A percentile compares a stretch with the other conserved stretches of the same genome.
Evolutionary conservation across 768 basidiomycete genomes (phyloP).

Genomic region (Lyophyllum shimeji): DNA sequence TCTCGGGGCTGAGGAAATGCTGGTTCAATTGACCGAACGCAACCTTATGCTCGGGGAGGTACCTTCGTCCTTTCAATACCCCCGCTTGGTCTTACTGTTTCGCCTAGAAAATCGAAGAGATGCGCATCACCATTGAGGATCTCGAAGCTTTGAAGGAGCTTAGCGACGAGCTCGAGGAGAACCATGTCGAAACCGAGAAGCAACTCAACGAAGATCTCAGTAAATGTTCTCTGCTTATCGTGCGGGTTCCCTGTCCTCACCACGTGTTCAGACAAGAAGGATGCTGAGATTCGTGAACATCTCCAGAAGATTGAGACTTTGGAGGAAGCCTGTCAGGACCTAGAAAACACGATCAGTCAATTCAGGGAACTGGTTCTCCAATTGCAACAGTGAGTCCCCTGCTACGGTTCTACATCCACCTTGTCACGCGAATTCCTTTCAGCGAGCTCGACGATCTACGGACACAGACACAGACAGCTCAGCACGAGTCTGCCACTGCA

Average conservation of each 20-base stretch:
- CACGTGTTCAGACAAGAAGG: conserved; percentile 57
- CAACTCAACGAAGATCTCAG: conserved; percentile 87
- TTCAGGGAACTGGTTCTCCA: conserved; percentile 91
- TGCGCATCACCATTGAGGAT: conserved; percentile 95
- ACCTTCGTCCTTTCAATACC: conserved; percentile 10
- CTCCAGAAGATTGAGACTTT: conserved; percentile 60
- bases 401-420: neutral
- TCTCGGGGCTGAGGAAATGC: conserved; percentile 92
- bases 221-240: conserved; percentile 31
- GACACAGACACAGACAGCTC: conserved; percentile 80
- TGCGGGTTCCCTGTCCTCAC: neutral
- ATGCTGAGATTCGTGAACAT: conserved; percentile 68
- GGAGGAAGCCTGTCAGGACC: conserved; percentile 81
- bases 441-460: conserved; percentile 88
- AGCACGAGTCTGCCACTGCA: conserved; percentile 78
- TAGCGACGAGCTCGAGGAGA: conserved; percentile 96
- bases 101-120: conserved; percentile 91
- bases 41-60: conserved; percentile 93
- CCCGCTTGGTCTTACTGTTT: neutral
- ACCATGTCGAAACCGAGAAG: conserved; percentile 92
- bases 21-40: conserved; percentile 92
- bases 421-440: conserved; percentile 1
- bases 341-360: conserved; percentile 84
- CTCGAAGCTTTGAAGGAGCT: conserved; percentile 95
- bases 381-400: conserved; percentile 65